Percentiles rank a stretch among this genome's conserved stretches.
These are phyloP conservation scores for Tephrocybe sp. DNA, from an alignment of 768 basidiomycete genomes.

Conservation along the genomic window DNA sequence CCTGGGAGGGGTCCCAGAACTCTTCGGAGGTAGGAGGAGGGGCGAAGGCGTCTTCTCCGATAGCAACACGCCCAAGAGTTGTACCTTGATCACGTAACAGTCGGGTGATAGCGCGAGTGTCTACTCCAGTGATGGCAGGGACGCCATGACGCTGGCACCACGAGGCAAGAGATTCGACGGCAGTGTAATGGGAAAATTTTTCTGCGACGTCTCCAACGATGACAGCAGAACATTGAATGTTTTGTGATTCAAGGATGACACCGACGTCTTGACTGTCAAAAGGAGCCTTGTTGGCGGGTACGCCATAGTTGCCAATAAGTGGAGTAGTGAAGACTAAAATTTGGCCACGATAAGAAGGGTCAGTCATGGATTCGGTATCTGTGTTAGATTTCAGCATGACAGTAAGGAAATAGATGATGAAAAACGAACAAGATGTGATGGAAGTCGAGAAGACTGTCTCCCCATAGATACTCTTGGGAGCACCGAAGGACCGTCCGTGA, in stretches of 20 bases:
- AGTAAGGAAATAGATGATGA: not conserved
- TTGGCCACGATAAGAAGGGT: conserved; percentile 97
- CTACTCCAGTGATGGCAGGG: conserved; percentile 95
- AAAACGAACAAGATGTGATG: conserved; percentile 88
- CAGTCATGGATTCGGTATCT: conserved; percentile 99
- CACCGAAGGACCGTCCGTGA: conserved; percentile 86
- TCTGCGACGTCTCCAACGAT: conserved; percentile 95
- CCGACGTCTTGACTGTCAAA: conserved; percentile 78
- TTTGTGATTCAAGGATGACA: conserved; percentile 83
- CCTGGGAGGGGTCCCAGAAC: conserved; percentile 90
- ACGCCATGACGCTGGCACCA: conserved; percentile 93
- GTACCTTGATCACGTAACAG: conserved; percentile 96
- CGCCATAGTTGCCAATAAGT: conserved; percentile 98
- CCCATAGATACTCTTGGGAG: conserved; percentile 83
- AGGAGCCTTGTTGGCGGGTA: conserved; percentile 78
- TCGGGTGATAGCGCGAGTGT: conserved; percentile 94
- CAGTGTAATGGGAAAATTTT: conserved; percentile 91
- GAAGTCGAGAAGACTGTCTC: conserved; percentile 99
- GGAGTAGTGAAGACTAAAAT: conserved; percentile 99
- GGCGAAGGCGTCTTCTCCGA: conserved; percentile 69
- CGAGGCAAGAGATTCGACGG: conserved; percentile 87
- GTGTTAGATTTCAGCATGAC: conserved; percentile 8
- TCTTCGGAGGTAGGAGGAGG: conserved; percentile 63
- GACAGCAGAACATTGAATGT: conserved; percentile 89
- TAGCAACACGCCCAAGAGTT: conserved; percentile 87